Percentiles rank a stretch among this genome's conserved stretches.
phyloP scores from a whole-genome alignment of 768 basidiomycete species.

The Suillus ampliporus region DNA sequence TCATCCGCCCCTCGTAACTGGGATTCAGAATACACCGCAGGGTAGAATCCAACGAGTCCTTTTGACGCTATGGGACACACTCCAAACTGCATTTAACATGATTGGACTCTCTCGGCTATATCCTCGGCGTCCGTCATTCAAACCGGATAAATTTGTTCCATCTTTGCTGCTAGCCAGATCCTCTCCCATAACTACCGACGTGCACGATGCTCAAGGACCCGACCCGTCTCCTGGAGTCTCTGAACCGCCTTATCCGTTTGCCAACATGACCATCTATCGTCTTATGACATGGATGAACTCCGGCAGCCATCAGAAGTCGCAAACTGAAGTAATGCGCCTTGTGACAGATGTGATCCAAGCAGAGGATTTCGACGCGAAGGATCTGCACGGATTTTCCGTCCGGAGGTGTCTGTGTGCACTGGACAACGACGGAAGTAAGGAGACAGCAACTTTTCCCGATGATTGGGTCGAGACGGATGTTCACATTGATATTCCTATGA shows the following conservation, averaged over 20 bases:
- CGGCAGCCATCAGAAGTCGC: constrained; percentile 9
- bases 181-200: neutral
- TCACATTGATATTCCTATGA: neutral
- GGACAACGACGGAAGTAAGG: neutral
- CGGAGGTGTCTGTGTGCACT: neutral
- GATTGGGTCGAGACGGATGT: neutral
- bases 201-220: neutral
- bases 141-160: neutral
- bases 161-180: neutral
- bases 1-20: too few relatives aligned
- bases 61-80: neutral
- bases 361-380: constrained; percentile 11
- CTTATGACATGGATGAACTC: constrained; percentile 10
- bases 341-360: constrained; percentile 1
- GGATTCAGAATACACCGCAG: neutral
- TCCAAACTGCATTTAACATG: neutral
- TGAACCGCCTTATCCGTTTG: constrained; percentile 7
- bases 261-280: constrained; percentile 14
- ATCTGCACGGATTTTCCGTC: too few relatives aligned
- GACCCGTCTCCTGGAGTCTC: neutral
- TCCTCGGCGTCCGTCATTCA: neutral
- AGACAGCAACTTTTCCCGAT: neutral
- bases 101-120: neutral
- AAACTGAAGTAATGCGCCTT: constrained; percentile 1
- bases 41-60: neutral